A percentile compares a stretch with the other conserved stretches of the same genome.
These are phyloP conservation scores for Metschnikowia dekortorum DNA, from an alignment of 805 yeast species.

Conservation along the genomic window DNA sequence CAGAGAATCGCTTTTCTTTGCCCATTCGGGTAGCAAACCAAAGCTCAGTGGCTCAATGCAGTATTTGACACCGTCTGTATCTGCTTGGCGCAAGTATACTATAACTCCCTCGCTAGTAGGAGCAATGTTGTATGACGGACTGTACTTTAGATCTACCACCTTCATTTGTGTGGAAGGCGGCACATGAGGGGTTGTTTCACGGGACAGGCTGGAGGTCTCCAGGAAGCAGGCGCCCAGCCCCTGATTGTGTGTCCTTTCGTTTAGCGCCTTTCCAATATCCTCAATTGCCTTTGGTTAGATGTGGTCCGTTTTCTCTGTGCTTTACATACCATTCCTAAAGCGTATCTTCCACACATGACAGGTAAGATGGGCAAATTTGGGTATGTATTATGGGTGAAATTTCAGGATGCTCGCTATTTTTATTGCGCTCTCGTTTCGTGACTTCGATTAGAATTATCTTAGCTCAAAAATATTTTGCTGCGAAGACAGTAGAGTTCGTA, in stretches of 20 bases:
- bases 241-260: conserved; percentile 7
- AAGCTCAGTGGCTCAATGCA: conserved; percentile 60
- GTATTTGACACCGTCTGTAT: conserved; percentile 15
- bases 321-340: conserved; percentile 16
- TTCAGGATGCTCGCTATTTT: too few relatives aligned
- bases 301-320: neutral
- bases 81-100: conserved; percentile 16
- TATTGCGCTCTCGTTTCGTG: too few relatives aligned
- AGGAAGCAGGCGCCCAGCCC: neutral
- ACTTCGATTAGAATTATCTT: too few relatives aligned
- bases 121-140: conserved; percentile 52
- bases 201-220: neutral
- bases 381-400: too few relatives aligned
- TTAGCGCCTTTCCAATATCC: conserved; percentile 10
- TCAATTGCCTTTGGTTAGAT: conserved; percentile 13
- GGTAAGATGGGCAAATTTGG: neutral
- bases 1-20: conserved; percentile 37
- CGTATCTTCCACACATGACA: conserved; percentile 18
- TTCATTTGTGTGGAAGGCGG: conserved; percentile 6
- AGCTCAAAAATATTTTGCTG: too few relatives aligned
- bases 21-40: conserved; percentile 76
- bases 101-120: conserved; percentile 55
- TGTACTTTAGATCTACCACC: conserved; percentile 13
- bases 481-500: too few relatives aligned
- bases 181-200: conserved; percentile 5